Evolutionary conservation across 345 rosid genomes (phyloP), one percentile per base, ranked within the genome.

Genomic region (Eucalyptus lansdowneana): DNA sequence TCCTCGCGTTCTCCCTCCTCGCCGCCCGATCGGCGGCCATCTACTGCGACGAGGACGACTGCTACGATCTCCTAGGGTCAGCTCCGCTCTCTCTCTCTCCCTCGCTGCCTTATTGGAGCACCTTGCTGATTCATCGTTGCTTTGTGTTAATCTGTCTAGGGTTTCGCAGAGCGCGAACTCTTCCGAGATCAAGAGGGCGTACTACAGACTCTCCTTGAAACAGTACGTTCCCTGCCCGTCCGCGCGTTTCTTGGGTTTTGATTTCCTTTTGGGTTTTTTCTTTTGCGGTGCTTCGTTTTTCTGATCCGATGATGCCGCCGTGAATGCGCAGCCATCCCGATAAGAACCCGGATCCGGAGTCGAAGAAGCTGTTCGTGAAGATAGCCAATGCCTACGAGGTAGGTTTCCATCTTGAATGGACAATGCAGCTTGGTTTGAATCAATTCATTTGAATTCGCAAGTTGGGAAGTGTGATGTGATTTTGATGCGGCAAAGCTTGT

Each of bases 361-460:
- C 99, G 40, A 94, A 87, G 91, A 98, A 96, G 93, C 87, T 94
- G 31, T 98, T 98, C 89, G 99, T 96, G 88, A 98, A 98, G 93
- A 93, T 98, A 50, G 99, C 99, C 16, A 98, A 95, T 94, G 99
- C 99, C 90, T 98, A 98, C 80, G 99, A 98, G 99, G 99, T 90
- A 98, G 99, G 99, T 90, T 47, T 8, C 83, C 24, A 6, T 76
- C 27, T 21, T 21, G 27, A 37, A 21, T 76, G 83, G 8, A 19
- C 47, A 76, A 76, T 76, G 83, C 83, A 6, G 15, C 47, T 76
- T 76, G 14, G 1, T 76, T 76, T 11, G 9, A 6, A 76, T 21
- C 83, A 2, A 76, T 11, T 37, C 5, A 0, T 6, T 21, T 40
- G 15, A 37, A 72, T 72, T 72, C 40, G 81, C 4, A 2, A 72